A percentile compares a stretch with the other conserved stretches of the same genome.
Evolutionary conservation across 768 basidiomycete species (phyloP).

Genomic region (Lactarius vividus): DNA sequence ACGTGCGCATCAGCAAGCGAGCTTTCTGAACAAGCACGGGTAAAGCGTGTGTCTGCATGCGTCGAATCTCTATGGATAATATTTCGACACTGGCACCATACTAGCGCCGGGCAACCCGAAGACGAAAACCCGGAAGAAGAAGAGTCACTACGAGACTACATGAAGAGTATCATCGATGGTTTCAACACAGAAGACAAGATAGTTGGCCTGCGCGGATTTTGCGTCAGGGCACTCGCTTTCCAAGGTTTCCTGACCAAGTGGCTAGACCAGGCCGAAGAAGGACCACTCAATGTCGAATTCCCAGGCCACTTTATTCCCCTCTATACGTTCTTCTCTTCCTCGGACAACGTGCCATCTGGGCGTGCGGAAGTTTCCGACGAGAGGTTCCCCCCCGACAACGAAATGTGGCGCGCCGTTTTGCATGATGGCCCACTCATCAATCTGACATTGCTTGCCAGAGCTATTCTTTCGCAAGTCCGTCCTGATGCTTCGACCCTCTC

Average conservation of each 20-base stretch:
- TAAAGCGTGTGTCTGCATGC: slow-evolving; percentile 1
- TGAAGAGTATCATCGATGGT: not conserved
- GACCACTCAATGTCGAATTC: not conserved
- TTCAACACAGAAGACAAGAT: not conserved
- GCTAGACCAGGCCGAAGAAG: not conserved
- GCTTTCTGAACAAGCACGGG: slow-evolving; percentile 4
- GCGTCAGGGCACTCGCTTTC: slow-evolving; percentile 5
- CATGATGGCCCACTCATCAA: slow-evolving; percentile 13
- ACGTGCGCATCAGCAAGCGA: slow-evolving; percentile 1
- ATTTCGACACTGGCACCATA: not conserved
- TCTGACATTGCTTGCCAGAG: not conserved
- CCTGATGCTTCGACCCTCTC: not conserved
- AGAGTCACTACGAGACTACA: not conserved
- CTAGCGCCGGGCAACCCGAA: not conserved
- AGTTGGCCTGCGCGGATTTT: slow-evolving; percentile 4
- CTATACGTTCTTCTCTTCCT: not conserved
- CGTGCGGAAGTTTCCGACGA: too few relatives aligned
- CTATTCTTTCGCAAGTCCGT: not conserved
- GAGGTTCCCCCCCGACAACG: not conserved
- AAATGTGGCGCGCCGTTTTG: not conserved
- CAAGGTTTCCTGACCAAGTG: not conserved
- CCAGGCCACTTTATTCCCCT: not conserved
- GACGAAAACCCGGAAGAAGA: not conserved
- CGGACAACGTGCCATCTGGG: too few relatives aligned
- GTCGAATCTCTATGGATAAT: slow-evolving; percentile 7